A percentile compares a stretch with the other conserved stretches of the same genome.
Evolutionary conservation across 208 protist genomes (phyloP).

Genomic region (Tritrichomonas musculus): DNA sequence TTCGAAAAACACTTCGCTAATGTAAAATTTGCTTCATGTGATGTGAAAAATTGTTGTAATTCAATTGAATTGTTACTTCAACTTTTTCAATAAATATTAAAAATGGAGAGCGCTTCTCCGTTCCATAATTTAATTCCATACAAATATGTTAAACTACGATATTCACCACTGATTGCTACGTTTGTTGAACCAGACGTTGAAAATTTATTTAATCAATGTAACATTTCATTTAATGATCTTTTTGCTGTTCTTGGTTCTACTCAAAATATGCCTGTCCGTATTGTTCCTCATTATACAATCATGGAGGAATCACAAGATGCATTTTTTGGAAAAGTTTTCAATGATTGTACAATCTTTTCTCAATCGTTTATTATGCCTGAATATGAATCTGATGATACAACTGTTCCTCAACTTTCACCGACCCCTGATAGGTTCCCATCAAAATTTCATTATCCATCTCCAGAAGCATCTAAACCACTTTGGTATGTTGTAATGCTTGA

Average conservation of each 20-base stretch:
- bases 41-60: no score
- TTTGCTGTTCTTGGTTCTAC: background rate
- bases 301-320: background rate
- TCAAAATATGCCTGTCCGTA: background rate
- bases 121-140: background rate
- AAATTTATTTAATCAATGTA: background rate
- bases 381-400: background rate
- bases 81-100: no score
- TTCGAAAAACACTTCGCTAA: no score
- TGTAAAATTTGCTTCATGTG: no score
- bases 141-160: background rate
- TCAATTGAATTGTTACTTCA: no score
- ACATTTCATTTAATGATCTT: conserved; percentile 1
- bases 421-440: background rate
- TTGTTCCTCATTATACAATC: background rate
- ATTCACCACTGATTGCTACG: background rate
- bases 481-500: background rate
- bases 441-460: background rate
- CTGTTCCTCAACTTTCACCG: background rate
- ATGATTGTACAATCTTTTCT: background rate
- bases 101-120: background rate
- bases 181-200: background rate
- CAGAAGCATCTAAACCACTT: background rate
- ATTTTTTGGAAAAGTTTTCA: background rate
- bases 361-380: background rate